Conservation (phyloP, 106 monocot genomes). For the Iris macrosiphon region DNA sequence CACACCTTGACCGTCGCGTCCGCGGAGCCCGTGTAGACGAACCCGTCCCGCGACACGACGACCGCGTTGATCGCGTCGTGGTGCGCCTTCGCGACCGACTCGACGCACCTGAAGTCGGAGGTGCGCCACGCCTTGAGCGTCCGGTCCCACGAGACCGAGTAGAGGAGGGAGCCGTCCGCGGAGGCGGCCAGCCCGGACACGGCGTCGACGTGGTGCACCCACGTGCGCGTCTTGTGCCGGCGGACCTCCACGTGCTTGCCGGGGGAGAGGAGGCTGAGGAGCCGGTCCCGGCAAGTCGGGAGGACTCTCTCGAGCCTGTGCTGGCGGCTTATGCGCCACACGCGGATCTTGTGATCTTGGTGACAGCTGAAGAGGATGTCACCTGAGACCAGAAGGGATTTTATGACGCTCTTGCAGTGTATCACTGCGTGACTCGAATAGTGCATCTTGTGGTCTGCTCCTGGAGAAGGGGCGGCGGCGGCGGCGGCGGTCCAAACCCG, state of each 20-base stretch:
- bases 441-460: no score
- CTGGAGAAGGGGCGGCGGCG: neutral
- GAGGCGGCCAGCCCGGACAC: conserved; percentile 30
- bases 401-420: conserved; percentile 11
- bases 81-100: conserved; percentile 33
- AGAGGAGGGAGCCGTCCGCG: conserved; percentile 18
- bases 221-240: conserved; percentile 32
- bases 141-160: conserved; percentile 61
- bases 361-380: conserved; percentile 26
- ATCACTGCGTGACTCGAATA: neutral
- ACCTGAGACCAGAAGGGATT: conserved; percentile 19
- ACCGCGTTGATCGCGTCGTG: conserved; percentile 44
- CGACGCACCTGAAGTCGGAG: conserved; percentile 27
- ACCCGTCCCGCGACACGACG: conserved; percentile 17
- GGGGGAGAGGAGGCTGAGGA: conserved; percentile 16
- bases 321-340: conserved; percentile 15
- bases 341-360: conserved; percentile 41
- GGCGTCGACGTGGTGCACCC: conserved; percentile 49
- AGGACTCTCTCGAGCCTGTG: conserved; percentile 15
- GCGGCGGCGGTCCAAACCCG: conserved; percentile 5
- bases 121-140: conserved; percentile 40
- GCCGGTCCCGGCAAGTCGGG: conserved; percentile 19
- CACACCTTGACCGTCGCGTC: conserved; percentile 39
- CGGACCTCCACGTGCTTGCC: conserved; percentile 28
- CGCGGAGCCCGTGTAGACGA: conserved; percentile 52